Percentiles rank a stretch among this genome's conserved stretches.
phyloP scores from a whole-genome alignment of 2,329 filamentous ascomycete genomes.

The Pseudogymnoascus sp. region DNA sequence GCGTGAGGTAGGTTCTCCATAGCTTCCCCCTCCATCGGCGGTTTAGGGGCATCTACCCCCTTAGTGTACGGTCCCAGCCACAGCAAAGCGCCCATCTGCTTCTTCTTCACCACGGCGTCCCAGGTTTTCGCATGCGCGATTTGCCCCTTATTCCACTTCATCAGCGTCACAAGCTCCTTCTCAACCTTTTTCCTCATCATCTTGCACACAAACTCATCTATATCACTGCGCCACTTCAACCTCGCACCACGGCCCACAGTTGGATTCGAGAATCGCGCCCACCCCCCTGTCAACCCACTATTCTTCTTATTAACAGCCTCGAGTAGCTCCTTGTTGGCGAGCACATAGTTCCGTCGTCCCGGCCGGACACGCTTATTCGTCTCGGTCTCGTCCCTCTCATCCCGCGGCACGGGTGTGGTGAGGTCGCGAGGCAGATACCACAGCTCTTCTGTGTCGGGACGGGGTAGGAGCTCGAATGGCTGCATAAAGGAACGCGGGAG shows the following conservation, averaged over 20 bases:
- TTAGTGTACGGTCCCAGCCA: constrained; percentile 17
- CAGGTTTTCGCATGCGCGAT: constrained; percentile 36
- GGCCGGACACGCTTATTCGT: background rate
- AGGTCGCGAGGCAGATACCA: constrained; percentile 50
- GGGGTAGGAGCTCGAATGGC: constrained; percentile 46
- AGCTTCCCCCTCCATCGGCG: constrained; percentile 12
- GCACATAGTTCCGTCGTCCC: background rate
- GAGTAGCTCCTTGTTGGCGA: background rate
- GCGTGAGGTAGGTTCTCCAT: constrained; percentile 11
- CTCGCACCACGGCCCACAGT: constrained; percentile 16
- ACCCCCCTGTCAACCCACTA: background rate
- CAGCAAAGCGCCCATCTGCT: constrained; percentile 22
- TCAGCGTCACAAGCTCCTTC: constrained; percentile 38
- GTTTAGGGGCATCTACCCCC: background rate
- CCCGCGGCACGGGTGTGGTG: constrained; percentile 18
- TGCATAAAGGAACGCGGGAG: constrained; percentile 58
- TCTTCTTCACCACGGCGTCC: constrained; percentile 35
- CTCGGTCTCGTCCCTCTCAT: background rate
- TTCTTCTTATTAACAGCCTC: background rate
- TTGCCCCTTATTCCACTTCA: constrained; percentile 24
- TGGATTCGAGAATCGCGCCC: constrained; percentile 10
- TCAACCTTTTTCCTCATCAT: constrained; percentile 41
- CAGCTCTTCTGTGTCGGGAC: constrained; percentile 43
- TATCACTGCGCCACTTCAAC: constrained; percentile 43
- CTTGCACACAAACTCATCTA: constrained; percentile 44